Percentiles rank a stretch among this genome's conserved stretches.
Evolutionary conservation across 2,329 filamentous ascomycete genomes (phyloP).

Genomic region (Fusarium penzigii): DNA sequence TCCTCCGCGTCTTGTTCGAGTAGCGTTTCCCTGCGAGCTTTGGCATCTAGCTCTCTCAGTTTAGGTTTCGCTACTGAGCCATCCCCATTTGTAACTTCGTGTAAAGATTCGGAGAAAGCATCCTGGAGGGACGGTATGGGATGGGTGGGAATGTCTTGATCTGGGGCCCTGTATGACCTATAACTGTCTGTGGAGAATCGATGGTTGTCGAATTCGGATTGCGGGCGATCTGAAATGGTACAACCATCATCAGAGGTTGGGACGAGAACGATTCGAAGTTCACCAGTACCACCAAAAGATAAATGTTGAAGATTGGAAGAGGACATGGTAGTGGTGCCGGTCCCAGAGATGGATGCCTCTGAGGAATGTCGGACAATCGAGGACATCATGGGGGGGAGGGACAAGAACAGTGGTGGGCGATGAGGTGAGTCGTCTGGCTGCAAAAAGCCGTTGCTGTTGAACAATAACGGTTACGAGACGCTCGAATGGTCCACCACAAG

Average conservation of each 20-base stretch:
- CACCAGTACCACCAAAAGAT: slow-evolving; percentile 28
- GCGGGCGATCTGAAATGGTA: slow-evolving; percentile 8
- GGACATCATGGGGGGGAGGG: slow-evolving; percentile 21
- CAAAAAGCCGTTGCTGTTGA: slow-evolving; percentile 14
- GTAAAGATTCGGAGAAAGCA: slow-evolving; percentile 80
- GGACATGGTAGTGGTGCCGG: slow-evolving; percentile 31
- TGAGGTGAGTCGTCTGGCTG: slow-evolving; percentile 11
- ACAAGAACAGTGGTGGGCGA: slow-evolving; percentile 6
- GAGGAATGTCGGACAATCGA: slow-evolving; percentile 25
- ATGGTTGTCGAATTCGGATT: slow-evolving; percentile 16
- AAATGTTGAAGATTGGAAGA: slow-evolving; percentile 32
- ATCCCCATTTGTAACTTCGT: slow-evolving; percentile 62
- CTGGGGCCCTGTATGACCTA: slow-evolving; percentile 21
- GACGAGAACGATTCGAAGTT: slow-evolving; percentile 33
- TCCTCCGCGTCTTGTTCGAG: slow-evolving; percentile 69
- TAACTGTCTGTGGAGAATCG: slow-evolving; percentile 23
- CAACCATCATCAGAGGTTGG: slow-evolving; percentile 24
- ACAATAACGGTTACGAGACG: background rate
- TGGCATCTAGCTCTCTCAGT: slow-evolving; percentile 56
- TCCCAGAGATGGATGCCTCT: slow-evolving; percentile 24
- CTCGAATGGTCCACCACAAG: background rate
- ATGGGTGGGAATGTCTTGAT: slow-evolving; percentile 48
- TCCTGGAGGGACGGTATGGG: slow-evolving; percentile 76
- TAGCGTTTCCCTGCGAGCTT: slow-evolving; percentile 64
- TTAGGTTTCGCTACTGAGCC: slow-evolving; percentile 50